Conservation (phyloP, 1,284 basidiomycete genomes). For the Trichosporon sp. region DNA sequence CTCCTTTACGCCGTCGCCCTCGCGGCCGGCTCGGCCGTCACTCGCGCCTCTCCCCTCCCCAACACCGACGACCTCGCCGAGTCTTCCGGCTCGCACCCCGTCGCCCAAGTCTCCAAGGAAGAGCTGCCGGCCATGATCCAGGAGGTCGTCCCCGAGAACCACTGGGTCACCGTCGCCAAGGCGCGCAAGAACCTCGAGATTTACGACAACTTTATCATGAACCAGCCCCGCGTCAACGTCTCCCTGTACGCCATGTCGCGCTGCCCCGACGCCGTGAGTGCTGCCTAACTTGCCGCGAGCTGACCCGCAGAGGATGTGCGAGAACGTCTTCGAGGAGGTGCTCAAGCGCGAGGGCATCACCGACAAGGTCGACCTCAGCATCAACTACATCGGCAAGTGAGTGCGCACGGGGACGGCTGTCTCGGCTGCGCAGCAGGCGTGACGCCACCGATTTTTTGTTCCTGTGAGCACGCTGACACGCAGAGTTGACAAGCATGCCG, state of each 20-base stretch:
- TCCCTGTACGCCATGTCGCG: slow-evolving; percentile 48
- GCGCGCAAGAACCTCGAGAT: not conserved
- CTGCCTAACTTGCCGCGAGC: not conserved
- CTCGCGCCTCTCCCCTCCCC: not conserved
- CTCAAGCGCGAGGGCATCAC: slow-evolving; percentile 55
- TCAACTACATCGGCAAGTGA: slow-evolving; percentile 71
- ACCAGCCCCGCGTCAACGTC: slow-evolving; percentile 32
- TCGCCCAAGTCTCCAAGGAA: not conserved
- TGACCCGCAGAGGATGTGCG: slow-evolving; percentile 54
- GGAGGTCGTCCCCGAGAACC: not conserved
- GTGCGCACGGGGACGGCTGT: slow-evolving; percentile 31
- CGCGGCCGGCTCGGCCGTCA: not conserved
- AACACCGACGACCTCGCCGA: not conserved
- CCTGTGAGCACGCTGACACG: not conserved
- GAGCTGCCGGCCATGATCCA: not conserved
- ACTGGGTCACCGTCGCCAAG: not conserved
- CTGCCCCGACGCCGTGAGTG: slow-evolving; percentile 49
- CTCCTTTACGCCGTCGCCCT: not conserved
- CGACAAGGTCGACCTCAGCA: slow-evolving; percentile 63
- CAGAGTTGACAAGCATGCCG: slow-evolving; percentile 62
- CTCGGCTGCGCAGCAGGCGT: not conserved
- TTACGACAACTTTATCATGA: not conserved
- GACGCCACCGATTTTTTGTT: not conserved
- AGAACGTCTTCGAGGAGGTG: slow-evolving; percentile 68
- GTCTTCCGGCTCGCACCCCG: not conserved